Evolutionary conservation across 2,329 filamentous ascomycete species (phyloP), one percentile per base, ranked within the genome.

Genomic region (Colletotrichum gloeosporioides): DNA sequence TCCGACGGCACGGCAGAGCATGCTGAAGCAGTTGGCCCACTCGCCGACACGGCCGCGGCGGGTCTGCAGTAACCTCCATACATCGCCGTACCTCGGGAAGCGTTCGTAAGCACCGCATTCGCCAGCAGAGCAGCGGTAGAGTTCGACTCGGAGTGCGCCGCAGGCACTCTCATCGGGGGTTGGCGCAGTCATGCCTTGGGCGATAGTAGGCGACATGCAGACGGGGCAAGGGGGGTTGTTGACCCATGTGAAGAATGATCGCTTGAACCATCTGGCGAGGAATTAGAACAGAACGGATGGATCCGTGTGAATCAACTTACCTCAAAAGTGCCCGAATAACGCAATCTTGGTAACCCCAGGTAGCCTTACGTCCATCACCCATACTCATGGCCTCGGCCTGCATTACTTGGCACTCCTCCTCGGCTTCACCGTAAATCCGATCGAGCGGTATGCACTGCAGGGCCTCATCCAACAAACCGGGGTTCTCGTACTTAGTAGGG

Each of bases 11-110:
- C 96, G 92, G 88, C 96, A 99, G 69, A 99, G 90, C 97, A 99
- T 99, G 87, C 94, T 96, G 87, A 99, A 99, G 89, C 96, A 98
- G 86, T 98, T 99, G 79, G 95, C 96, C 96, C 97, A 99, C 87
- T 99, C 97, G 77, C 97, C 97, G 77, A 94, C 94, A 79, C 97
- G 93, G 44, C 97, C 97, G 79, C 94, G 91, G 79, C 95, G 90
- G 32, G 95, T 98, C 84, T 98, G 94, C 59, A 99, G 88, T 77
- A 99, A 87, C 67, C 96, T 93, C 93, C 98, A 99, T 31, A 98
- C 96, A 83, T 99, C 96, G 76, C 95, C 96, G 84, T 98, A 99
- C 77, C 97, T 92, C 53, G 97, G 96, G 80, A 98, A 99, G 78
- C 96, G 92, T 84, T 98, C 96, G 82, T 93, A 95, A 32, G 92